Evolutionary conservation across 1,284 basidiomycete species (phyloP).

Genomic region (Apiotrichum laibachii): DNA sequence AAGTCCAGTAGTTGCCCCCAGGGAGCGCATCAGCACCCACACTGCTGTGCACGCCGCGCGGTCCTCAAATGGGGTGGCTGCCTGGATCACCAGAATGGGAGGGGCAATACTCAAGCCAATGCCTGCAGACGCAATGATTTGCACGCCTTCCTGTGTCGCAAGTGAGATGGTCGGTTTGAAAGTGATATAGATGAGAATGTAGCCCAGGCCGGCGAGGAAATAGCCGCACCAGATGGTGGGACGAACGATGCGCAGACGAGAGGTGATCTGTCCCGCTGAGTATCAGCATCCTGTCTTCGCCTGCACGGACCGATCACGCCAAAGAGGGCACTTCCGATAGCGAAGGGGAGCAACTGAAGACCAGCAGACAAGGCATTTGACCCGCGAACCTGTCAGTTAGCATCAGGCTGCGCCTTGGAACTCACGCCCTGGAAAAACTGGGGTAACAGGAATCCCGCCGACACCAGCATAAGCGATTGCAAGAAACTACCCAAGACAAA

Average conservation of each 20-base stretch:
- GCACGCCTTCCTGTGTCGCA: slow-evolving; percentile 31
- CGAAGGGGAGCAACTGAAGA: slow-evolving; percentile 37
- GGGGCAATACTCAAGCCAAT: slow-evolving; percentile 30
- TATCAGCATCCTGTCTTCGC: too few species aligned
- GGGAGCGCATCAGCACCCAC: slow-evolving; percentile 30
- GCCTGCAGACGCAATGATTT: slow-evolving; percentile 25
- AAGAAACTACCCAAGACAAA: slow-evolving; percentile 39
- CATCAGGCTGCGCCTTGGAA: background rate
- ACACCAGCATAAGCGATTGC: slow-evolving; percentile 37
- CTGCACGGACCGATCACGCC: slow-evolving; percentile 14
- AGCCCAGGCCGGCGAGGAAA: slow-evolving; percentile 32
- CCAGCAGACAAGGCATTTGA: slow-evolving; percentile 30
- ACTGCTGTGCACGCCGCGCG: slow-evolving; percentile 47
- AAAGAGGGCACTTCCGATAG: slow-evolving; percentile 11
- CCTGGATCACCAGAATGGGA: slow-evolving; percentile 39
- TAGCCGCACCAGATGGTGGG: slow-evolving; percentile 45
- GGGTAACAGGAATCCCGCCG: slow-evolving; percentile 34
- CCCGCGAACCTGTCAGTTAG: slow-evolving; percentile 22
- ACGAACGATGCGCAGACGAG: slow-evolving; percentile 39
- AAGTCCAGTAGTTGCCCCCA: slow-evolving; percentile 36
- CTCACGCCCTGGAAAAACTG: slow-evolving; percentile 39
- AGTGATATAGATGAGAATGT: slow-evolving; percentile 32
- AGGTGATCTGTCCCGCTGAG: slow-evolving; percentile 38
- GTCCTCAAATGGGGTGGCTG: slow-evolving; percentile 46
- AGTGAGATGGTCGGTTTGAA: slow-evolving; percentile 26